Base-by-base conservation (phyloP, 1,284 basidiomycete species). In the Apiotrichum gracile region DNA sequence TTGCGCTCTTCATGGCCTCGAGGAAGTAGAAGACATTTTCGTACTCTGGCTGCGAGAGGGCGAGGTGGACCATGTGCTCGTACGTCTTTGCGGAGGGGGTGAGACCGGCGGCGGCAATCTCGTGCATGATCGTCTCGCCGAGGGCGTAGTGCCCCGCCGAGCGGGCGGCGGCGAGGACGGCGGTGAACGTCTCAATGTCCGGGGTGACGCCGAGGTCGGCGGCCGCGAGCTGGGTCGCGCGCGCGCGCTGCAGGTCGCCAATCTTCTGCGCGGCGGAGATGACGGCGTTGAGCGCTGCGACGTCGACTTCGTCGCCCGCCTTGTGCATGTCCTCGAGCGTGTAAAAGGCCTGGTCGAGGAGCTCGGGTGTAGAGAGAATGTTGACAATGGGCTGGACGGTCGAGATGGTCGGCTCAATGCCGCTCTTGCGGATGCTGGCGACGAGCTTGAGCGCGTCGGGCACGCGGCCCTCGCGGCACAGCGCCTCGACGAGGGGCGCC, bases 11-110 rank as follows among this genome's bases (percentile, higher is more conserved):
- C 85, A 89, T 87, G 76, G 88, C 85, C 68, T 91, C 88, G 29
- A 92, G 80, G 70, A 87, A 90, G 71, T 83, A 85, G 76, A 92
- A 92, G 0, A 88, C 88, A 63, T 89, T 86, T 66, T 91, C 88
- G 71, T 90, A 92, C 3, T 76, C 78, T 14, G 79, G 68, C 64
- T 88, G 85, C 1, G 83, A 83, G 21, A 90, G 78, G 65, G 83
- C 85, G 4, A 91, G 79, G 16, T 76, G 61, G 57, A 91, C 81
- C 72, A 90, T 78, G 35, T 78, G 76, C 60, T 83, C 81, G 71
- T 85, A 90, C 5, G 84, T 87, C 41, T 74, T 72, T 35, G 68
- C 70, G 64, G 85, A 78, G 13, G 84, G 83, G 44, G 76, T 71
- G 54, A 88, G 64, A 16, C 51, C 55, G 2, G 52, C 56, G 0